Base-by-base conservation (phyloP, 2,329 filamentous ascomycete species). In the Fusarium liriodendri region DNA sequence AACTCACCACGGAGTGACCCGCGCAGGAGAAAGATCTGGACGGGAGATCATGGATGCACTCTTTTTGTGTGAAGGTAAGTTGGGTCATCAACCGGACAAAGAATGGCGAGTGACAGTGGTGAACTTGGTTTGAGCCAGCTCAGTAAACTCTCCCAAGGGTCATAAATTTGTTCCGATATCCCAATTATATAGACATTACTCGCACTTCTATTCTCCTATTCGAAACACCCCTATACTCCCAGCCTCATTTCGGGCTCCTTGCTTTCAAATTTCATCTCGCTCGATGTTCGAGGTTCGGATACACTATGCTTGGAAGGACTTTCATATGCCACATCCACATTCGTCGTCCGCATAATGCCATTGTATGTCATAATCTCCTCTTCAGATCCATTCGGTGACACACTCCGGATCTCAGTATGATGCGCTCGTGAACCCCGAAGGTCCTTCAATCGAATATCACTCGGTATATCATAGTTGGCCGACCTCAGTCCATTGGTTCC, bases 321-420 rank as follows among this genome's bases (percentile, higher is more conserved):
- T 45, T 78, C 74, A 20, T 77, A 79, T 2, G 68, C 47, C 11
- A 79, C 59, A 50, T 79, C 67, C 20, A 80, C 70, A 18, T 83
- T 79, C 3, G 79, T 83, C 13, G 81, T 83, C 14, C 81, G 77
- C 64, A 84, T 75, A 32, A 84, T 84, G 13, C 83, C 83, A 54
- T 83, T 83, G 38, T 82, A 81, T 3, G 81, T 82, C 80, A 84
- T 83, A 13, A 84, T 84, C 65, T 83, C 82, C 61, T 84, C 83
- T 58, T 84, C 82, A 6, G 79, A 82, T 6, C 78, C 79, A 8
- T 72, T 80, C 0, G 82, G 81, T 10, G 81, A 80, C 6, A 69
- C 76, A n/a, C 80, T 78, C 33, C 81, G 76, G 18, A 83, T 80
- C 47, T 83, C 82, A n/a, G 82, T 81, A 58, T 77, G 80, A 38